phyloP scores from a whole-genome alignment of 768 basidiomycete genomes.

The Auriscalpium orientale region DNA sequence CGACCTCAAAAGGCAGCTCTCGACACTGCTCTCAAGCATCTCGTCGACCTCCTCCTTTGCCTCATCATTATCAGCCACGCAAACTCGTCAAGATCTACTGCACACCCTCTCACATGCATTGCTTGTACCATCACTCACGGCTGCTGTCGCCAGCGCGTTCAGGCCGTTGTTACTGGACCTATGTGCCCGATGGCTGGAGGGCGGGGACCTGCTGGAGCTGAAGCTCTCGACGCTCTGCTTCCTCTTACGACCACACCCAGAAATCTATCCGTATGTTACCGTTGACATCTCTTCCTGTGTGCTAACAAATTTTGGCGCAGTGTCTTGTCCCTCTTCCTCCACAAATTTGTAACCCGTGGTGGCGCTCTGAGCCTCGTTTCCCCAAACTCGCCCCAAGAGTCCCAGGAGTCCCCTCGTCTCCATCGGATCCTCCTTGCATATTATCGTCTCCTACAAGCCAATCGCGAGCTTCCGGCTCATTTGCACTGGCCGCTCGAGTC shows the following conservation, averaged over 20 bases:
- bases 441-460: conserved; percentile 71
- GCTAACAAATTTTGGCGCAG: conserved; percentile 28
- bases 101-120: conserved; percentile 51
- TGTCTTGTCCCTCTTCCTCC: conserved; percentile 46
- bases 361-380: conserved; percentile 48
- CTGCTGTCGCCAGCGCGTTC: conserved; percentile 55
- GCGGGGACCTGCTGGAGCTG: conserved; percentile 38
- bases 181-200: conserved; percentile 74
- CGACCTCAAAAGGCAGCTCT: not conserved
- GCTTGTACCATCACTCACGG: conserved; percentile 53
- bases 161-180: conserved; percentile 75
- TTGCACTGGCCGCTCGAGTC: conserved; percentile 51
- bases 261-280: conserved; percentile 57
- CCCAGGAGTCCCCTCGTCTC: conserved; percentile 38
- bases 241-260: conserved; percentile 60
- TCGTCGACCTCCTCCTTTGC: not conserved
- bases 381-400: conserved; percentile 19
- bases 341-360: conserved; percentile 31
- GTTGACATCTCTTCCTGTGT: conserved; percentile 3
- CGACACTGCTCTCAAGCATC: not conserved
- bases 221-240: conserved; percentile 53
- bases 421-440: conserved; percentile 72
- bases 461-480: conserved; percentile 55
- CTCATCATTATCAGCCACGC: not conserved
- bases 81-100: conserved; percentile 6